A percentile compares a stretch with the other conserved stretches of the same genome.
phyloP scores from a whole-genome alignment of 192 early-diverging fungal species.

The Dissophora globulifera region DNA sequence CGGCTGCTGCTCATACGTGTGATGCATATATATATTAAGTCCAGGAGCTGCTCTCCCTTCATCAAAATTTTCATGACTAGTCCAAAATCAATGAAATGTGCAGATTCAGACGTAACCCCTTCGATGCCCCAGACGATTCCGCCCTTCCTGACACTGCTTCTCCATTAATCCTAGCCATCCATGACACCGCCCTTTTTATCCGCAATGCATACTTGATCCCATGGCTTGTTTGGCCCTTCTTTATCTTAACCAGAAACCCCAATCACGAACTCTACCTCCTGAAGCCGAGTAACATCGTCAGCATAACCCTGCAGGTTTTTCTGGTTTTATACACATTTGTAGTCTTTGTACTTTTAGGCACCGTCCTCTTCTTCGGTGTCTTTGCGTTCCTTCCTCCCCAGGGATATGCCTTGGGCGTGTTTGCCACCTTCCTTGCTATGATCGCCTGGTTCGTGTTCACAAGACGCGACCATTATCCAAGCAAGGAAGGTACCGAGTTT shows the following conservation, averaged over 20 bases:
- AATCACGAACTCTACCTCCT: background rate
- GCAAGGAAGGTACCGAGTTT: background rate
- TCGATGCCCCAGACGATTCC: no score
- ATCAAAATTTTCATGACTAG: no score
- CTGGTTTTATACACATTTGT: background rate
- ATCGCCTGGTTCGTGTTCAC: background rate
- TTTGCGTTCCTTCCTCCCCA: background rate
- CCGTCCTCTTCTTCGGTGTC: background rate
- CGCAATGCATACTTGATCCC: no score
- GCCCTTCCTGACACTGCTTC: no score
- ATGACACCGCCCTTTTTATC: no score
- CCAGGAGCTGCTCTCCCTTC: no score
- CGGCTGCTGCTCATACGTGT: no score
- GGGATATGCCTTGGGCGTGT: background rate
- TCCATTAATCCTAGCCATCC: no score
- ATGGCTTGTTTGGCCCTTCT: slow-evolving; percentile 32
- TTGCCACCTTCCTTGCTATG: background rate
- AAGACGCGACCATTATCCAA: background rate
- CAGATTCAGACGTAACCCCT: no score
- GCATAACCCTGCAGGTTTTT: background rate
- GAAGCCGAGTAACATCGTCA: background rate
- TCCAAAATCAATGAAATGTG: no score
- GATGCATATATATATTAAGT: no score
- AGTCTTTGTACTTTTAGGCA: background rate
- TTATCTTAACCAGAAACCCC: background rate